Evolutionary conservation across 108 stramenopile genomes (phyloP), one percentile per base, ranked within the genome.

Genomic region (Discostella pseudostelligera): DNA sequence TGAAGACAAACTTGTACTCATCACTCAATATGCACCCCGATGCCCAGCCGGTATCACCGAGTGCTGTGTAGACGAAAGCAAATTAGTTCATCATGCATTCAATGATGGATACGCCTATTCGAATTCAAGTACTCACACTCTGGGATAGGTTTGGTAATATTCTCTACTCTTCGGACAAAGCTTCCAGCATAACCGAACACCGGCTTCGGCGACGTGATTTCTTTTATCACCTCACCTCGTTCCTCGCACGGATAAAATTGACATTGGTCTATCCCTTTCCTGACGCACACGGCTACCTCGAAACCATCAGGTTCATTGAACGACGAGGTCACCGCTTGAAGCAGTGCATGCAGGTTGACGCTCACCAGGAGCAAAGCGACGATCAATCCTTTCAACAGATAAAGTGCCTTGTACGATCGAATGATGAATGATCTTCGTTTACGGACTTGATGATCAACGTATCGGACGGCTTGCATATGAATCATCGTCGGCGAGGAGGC

Each of bases 1-100:
- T 74, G 68, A 70, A 80, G 32, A 69, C 51, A 44, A 80, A 80
- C 35, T 70, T 80, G 32, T 80, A 70, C 21, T 69, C 29, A 46
- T 75, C 50, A 28, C 71, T 73, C 10, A 80, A 39, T n/a, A 66
- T 62, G 36, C 79, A 80, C 4, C 73, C 79, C 8, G 68, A 65
- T 12, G 67, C 72, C 73, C 69, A 65, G 8, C 71, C 59, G 46
- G 17, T 48, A 25, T 50, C 62, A n/a, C 71, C 71, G 11, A 46
- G 42, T 1, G 37, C 47, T 49, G 35, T 2, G 53, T 63, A 61
- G 9, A n/a, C n/a, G n/a, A n/a, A n/a, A n/a, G n/a, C n/a, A n/a
- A 50, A 10, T 61, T 60, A 16, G 11, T n/a, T n/a, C n/a, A n/a
- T n/a, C n/a, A 44, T 51, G 40, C 32, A 9, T 0, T 44, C 62